Evolutionary conservation across 169 alveolate species (phyloP).

Genomic region (Plasmodium gallinaceum): DNA sequence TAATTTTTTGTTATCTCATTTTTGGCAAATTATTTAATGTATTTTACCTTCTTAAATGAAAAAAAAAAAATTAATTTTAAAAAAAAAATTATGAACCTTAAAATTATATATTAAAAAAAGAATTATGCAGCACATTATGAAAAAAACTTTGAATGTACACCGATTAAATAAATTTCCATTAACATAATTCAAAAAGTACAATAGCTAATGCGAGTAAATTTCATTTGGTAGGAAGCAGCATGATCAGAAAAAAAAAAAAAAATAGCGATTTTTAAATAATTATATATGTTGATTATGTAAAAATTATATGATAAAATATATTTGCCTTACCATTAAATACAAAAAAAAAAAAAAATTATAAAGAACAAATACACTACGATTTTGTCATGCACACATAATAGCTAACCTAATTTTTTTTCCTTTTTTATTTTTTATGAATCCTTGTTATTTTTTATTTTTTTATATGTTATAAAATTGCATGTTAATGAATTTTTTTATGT

Average conservation of each 20-base stretch:
- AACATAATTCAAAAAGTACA: too few species aligned
- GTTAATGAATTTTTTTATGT: constrained; percentile 44
- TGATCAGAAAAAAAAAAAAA: constrained; percentile 16
- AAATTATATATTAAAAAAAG: background rate
- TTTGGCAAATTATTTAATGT: background rate
- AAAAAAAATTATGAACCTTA: constrained; percentile 5
- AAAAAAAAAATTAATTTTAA: background rate
- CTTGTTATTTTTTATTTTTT: constrained; percentile 27
- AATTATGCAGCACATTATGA: background rate
- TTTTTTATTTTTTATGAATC: constrained; percentile 32
- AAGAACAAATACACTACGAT: constrained; percentile 12
- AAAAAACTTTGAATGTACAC: too few species aligned
- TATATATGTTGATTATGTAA: background rate
- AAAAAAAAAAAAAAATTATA: constrained; percentile 12
- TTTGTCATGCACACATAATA: constrained; percentile 50
- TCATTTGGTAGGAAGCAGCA: too few species aligned
- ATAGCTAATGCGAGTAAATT: too few species aligned
- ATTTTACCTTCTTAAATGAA: background rate
- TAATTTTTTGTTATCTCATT: background rate
- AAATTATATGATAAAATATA: too few species aligned
- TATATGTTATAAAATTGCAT: constrained; percentile 30
- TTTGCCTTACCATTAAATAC: constrained; percentile 9
- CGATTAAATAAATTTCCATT: too few species aligned
- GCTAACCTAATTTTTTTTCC: constrained; percentile 42
- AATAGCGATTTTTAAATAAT: constrained; percentile 28